phyloP scores from a whole-genome alignment of 2,329 filamentous ascomycete species.

The Ophiostoma pallidulum region DNA sequence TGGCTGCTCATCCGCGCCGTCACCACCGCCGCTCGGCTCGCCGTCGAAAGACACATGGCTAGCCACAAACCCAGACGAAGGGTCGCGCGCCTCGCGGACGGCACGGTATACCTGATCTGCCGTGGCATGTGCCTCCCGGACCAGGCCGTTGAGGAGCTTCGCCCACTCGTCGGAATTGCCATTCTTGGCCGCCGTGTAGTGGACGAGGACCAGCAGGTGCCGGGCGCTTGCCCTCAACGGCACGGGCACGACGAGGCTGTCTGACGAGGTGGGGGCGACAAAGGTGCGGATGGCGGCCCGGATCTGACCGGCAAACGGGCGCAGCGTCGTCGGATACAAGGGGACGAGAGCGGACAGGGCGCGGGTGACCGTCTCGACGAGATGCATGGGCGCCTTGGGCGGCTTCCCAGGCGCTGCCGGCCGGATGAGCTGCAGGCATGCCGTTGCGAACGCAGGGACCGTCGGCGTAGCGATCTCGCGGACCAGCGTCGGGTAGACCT shows the following conservation, averaged over 20 bases:
- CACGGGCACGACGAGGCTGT: constrained; percentile 37
- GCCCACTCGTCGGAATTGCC: constrained; percentile 70
- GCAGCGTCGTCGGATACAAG: constrained; percentile 74
- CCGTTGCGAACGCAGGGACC: constrained; percentile 62
- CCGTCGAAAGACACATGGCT: constrained; percentile 32
- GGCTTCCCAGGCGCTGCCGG: constrained; percentile 30
- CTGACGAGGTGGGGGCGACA: constrained; percentile 54
- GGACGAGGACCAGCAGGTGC: constrained; percentile 59
- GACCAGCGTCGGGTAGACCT: constrained; percentile 71
- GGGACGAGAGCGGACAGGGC: constrained; percentile 64
- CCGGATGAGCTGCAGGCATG: constrained; percentile 59
- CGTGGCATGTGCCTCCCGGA: constrained; percentile 59
- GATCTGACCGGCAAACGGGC: constrained; percentile 63
- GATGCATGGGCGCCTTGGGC: constrained; percentile 32
- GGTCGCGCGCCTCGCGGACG: constrained; percentile 73
- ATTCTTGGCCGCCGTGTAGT: constrained; percentile 74
- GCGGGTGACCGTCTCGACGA: constrained; percentile 60
- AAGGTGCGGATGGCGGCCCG: constrained; percentile 49
- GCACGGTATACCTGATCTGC: constrained; percentile 70
- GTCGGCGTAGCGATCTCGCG: constrained; percentile 82
- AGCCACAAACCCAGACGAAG: constrained; percentile 43
- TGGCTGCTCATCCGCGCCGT: constrained; percentile 44
- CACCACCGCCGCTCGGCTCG: constrained; percentile 38
- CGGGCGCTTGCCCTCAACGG: constrained; percentile 50
- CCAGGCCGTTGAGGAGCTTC: constrained; percentile 50